phyloP scores from a whole-genome alignment of 176 grass and related monocot genomes.

The Thalia dealbata region DNA sequence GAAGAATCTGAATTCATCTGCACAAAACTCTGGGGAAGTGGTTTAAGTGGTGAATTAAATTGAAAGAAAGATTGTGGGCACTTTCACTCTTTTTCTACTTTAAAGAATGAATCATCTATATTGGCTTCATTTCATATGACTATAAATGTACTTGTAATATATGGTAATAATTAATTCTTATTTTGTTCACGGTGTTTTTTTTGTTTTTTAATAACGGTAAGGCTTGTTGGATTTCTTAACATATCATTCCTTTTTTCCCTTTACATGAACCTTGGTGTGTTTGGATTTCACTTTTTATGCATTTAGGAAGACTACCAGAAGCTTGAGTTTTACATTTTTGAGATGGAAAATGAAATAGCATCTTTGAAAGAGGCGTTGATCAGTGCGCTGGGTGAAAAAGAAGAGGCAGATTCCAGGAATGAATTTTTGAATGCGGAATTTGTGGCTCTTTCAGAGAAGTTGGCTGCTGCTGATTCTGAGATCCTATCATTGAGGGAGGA shows the following conservation, averaged over 20 bases:
- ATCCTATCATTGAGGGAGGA: conserved; percentile 45
- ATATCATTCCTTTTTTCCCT: neutral
- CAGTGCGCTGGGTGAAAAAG: conserved; percentile 51
- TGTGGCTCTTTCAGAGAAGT: conserved; percentile 42
- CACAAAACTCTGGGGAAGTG: neutral
- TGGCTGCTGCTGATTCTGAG: conserved; percentile 39
- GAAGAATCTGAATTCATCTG: neutral
- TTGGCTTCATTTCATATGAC: neutral
- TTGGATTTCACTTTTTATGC: conserved; percentile 11
- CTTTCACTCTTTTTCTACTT: too few relatives aligned
- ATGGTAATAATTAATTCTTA: neutral
- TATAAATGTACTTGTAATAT: neutral
- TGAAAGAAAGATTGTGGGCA: neutral
- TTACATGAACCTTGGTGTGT: neutral
- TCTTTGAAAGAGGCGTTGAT: conserved; percentile 56
- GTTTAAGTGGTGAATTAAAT: neutral
- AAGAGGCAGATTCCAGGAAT: conserved; percentile 48
- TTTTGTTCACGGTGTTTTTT: neutral
- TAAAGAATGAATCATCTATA: too few relatives aligned
- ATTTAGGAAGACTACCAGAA: conserved; percentile 74
- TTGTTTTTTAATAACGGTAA: neutral
- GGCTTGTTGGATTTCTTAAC: neutral
- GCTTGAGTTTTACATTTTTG: conserved; percentile 47
- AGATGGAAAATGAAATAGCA: conserved; percentile 57
- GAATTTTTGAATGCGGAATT: conserved; percentile 48